Percentiles rank a stretch among this genome's conserved stretches.
Conservation (phyloP, 1,284 basidiomycete genomes). For the Cryptococcus sp. region DNA sequence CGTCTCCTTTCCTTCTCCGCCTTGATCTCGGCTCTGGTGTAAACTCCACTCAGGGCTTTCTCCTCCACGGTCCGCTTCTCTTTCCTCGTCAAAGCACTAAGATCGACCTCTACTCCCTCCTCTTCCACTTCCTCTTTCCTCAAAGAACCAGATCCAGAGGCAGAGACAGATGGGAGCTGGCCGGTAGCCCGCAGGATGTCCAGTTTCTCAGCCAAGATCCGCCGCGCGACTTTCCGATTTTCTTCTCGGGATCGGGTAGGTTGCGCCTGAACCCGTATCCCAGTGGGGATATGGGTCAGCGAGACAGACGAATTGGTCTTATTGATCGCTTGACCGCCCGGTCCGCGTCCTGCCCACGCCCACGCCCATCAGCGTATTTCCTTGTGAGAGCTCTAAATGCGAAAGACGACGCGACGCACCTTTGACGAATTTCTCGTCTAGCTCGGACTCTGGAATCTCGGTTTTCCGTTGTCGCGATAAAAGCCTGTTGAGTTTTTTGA, state of each 20-base stretch:
- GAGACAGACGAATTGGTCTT: conserved; percentile 55
- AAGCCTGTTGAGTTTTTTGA: conserved; percentile 47
- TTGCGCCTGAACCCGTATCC: conserved; percentile 54
- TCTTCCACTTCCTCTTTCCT: neutral
- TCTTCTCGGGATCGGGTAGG: conserved; percentile 54
- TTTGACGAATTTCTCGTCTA: conserved; percentile 52
- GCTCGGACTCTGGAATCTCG: conserved; percentile 46
- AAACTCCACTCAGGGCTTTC: conserved; percentile 15
- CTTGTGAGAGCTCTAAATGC: neutral
- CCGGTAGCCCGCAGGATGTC: conserved; percentile 39
- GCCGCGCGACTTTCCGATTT: conserved; percentile 52
- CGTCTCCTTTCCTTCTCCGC: conserved; percentile 50
- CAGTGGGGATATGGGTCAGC: conserved; percentile 54
- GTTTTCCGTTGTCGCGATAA: conserved; percentile 30
- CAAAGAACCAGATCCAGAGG: neutral
- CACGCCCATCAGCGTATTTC: neutral
- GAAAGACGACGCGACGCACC: conserved; percentile 30
- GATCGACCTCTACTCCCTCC: conserved; percentile 1
- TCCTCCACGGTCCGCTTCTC: conserved; percentile 30
- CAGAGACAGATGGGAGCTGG: conserved; percentile 23
- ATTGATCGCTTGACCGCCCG: conserved; percentile 56
- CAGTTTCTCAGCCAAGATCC: conserved; percentile 49
- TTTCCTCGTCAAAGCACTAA: conserved; percentile 4
- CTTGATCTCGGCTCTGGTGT: conserved; percentile 45
- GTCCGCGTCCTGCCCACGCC: conserved; percentile 46